These are phyloP conservation scores for Blastocladiella emersonii DNA, from an alignment of 371 early-diverging fungal species.

Conservation along the genomic window DNA sequence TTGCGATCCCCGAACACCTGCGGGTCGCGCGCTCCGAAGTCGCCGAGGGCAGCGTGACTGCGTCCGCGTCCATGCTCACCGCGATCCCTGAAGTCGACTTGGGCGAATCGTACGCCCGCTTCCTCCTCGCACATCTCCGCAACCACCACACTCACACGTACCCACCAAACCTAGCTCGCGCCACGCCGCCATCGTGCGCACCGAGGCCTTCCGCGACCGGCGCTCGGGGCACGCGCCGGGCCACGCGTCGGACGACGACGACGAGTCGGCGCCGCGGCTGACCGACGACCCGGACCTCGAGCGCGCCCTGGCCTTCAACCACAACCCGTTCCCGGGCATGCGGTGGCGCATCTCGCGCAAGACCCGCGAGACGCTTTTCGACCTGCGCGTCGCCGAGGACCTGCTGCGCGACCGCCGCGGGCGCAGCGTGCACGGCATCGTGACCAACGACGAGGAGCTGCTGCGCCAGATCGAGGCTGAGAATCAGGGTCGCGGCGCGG, in stretches of 20 bases:
- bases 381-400: constrained; percentile 2
- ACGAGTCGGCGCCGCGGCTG: constrained; percentile 2
- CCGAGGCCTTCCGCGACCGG: too few species aligned
- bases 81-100: constrained; percentile 88
- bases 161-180: too few species aligned
- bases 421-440: constrained; percentile 13
- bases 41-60: constrained; percentile 70
- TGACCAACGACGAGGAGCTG: constrained; percentile 11
- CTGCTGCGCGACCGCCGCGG: background rate
- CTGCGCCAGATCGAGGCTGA: too few species aligned
- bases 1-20: constrained; percentile 54
- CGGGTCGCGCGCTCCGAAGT: constrained; percentile 36
- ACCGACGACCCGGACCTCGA: constrained; percentile 10
- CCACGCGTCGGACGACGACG: too few species aligned
- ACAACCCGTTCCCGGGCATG: constrained; percentile 13
- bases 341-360: constrained; percentile 5
- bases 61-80: constrained; percentile 78
- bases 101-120: constrained; percentile 52
- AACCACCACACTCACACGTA: too few species aligned
- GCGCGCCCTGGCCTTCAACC: constrained; percentile 6
- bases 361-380: constrained; percentile 4
- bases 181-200: constrained; percentile 9
- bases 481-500: too few species aligned
- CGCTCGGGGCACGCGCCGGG: too few species aligned
- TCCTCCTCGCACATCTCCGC: background rate